Evolutionary conservation across 2,329 filamentous ascomycete species (phyloP), one percentile per base, ranked within the genome.

Genomic region (Cytospora piceae): DNA sequence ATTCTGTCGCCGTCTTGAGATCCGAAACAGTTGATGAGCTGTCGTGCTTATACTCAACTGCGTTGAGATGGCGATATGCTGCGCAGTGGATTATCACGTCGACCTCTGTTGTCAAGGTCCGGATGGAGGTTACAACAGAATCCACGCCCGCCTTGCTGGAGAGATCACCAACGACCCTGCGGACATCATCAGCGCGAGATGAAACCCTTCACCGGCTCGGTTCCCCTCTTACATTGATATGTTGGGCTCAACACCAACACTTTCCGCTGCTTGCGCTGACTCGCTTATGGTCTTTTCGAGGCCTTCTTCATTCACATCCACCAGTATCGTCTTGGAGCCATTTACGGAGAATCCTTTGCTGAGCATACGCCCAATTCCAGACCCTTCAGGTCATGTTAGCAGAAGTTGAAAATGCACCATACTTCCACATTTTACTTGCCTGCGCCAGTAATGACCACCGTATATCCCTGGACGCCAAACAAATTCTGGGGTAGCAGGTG

Each of bases 331-430:
- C 42, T 66, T 64, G 20, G 69, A 68, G 12, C 69, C 68, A 52
- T 71, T 71, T 20, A 62, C 68, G 7, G 61, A 52, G 51, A 68
- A 71, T 20, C 66, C 66, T 20, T 63, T 63, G 7, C 63, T 66
- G n/a, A 69, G 53, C 70, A 71, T 71, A 24, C 58, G 66, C 27
- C 70, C 70, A 52, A 71, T 70, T 14, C 70, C 70, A 34, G 27
- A 51, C 6, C 7, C 42, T 53, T 12, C n/a, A 60, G 27, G 5
- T 20, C 27, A 31, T 27, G 17, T 54, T 6, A 54, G 22, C 22
- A 11, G 4, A 15, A 12, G 14, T 1, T 24, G 6, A 20, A n/a
- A 15, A 6, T 27, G 51, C 15, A 54, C 1, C 22, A 27, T 6
- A 15, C 12, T 8, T 27, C 1, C 4, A 27, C 1, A 24, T 4